These are phyloP conservation scores for Vanilla planifolia DNA, from an alignment of 106 monocot genomes.

Conservation along the genomic window DNA sequence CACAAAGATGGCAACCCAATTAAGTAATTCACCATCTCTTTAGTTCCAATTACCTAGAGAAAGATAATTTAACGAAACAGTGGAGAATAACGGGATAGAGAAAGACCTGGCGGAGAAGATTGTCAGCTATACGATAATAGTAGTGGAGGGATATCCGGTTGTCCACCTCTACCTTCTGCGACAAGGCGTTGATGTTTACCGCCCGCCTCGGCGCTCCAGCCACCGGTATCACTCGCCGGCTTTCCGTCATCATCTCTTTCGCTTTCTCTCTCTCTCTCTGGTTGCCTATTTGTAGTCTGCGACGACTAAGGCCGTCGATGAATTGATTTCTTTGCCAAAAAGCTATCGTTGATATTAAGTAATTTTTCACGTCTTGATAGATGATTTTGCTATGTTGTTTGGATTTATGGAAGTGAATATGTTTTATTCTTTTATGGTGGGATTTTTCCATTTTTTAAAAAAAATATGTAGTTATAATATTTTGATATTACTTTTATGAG, in stretches of 20 bases:
- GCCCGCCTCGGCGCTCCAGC: constrained; percentile 10
- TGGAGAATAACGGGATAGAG: background rate
- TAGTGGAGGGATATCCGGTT: constrained; percentile 54
- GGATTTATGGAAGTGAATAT: too few relatives aligned
- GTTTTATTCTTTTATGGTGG: too few relatives aligned
- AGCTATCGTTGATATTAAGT: too few relatives aligned
- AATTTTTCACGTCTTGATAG: too few relatives aligned
- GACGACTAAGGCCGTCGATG: too few relatives aligned
- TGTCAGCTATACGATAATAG: constrained; percentile 75
- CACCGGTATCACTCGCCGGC: background rate
- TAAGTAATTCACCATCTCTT: background rate
- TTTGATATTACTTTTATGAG: too few relatives aligned
- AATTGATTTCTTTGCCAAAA: too few relatives aligned
- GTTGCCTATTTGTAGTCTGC: too few relatives aligned
- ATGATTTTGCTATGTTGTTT: too few relatives aligned
- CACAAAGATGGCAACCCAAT: background rate
- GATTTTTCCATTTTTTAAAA: too few relatives aligned
- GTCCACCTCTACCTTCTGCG: constrained; percentile 63
- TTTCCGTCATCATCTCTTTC: constrained; percentile 1
- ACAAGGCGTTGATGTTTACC: constrained; percentile 64
- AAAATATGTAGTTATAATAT: too few relatives aligned
- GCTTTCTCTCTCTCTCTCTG: background rate
- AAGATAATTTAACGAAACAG: background rate
- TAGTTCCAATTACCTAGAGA: background rate
- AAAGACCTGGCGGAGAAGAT: constrained; percentile 67